Evolutionary conservation across 306 rosid species (phyloP).

Genomic region (Adenanthera pavonina): DNA sequence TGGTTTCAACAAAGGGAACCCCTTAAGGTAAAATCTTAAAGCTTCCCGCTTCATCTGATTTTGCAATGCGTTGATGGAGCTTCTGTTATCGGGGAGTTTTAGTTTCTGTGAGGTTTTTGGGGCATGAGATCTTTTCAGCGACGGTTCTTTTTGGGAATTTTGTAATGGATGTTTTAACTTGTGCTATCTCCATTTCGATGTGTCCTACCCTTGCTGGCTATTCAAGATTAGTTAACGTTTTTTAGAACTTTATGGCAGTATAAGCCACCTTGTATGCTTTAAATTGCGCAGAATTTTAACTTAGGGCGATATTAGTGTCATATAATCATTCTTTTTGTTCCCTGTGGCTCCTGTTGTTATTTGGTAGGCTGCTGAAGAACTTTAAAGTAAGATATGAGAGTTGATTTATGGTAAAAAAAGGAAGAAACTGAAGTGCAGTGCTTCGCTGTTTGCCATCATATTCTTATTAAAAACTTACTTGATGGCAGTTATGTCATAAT

Average conservation of each 20-base stretch:
- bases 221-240: conserved; percentile 16
- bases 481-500: neutral
- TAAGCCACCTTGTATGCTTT: conserved; percentile 23
- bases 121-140: conserved; percentile 30
- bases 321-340: neutral
- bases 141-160: neutral
- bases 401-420: neutral
- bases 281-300: conserved; percentile 31
- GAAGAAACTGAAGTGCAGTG: neutral
- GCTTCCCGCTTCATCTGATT: conserved; percentile 36
- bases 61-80: conserved; percentile 27
- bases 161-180: conserved; percentile 21
- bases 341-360: conserved; percentile 27
- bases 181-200: conserved; percentile 20
- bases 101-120: conserved; percentile 20
- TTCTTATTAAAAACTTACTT: neutral
- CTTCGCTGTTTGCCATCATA: neutral
- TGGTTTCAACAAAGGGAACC: conserved; percentile 89
- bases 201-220: conserved; percentile 13
- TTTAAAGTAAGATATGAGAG: neutral
- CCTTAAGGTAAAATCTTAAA: conserved; percentile 63
- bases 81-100: conserved; percentile 35
- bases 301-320: conserved; percentile 2
- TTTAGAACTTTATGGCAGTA: conserved; percentile 2
- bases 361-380: conserved; percentile 23